These are phyloP conservation scores for Conticribra guillardii DNA, from an alignment of 108 stramenopile species.

Conservation along the genomic window DNA sequence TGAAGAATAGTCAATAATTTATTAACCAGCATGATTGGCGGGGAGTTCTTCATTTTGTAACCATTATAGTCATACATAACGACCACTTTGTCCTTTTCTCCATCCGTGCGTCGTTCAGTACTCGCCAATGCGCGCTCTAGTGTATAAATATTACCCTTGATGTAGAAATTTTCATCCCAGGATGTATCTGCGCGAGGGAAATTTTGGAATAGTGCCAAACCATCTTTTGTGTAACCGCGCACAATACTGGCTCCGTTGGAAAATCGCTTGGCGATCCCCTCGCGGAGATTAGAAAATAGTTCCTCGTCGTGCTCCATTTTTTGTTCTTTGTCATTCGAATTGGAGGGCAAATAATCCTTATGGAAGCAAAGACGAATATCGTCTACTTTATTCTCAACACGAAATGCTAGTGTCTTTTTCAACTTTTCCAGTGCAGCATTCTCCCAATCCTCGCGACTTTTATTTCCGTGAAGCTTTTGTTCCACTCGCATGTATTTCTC, in stretches of 20 bases:
- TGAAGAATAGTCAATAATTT: constrained; percentile 38
- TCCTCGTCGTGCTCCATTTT: neutral
- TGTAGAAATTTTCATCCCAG: constrained; percentile 47
- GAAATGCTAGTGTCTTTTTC: constrained; percentile 32
- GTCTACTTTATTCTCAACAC: constrained; percentile 41
- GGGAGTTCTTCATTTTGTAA: constrained; percentile 32
- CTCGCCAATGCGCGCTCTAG: constrained; percentile 53
- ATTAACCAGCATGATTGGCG: constrained; percentile 38
- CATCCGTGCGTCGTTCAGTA: constrained; percentile 42
- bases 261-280: constrained; percentile 38
- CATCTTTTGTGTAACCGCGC: constrained; percentile 51
- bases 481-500: constrained; percentile 19
- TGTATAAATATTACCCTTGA: constrained; percentile 56
- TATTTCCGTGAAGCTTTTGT: constrained; percentile 16
- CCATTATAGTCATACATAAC: constrained; percentile 52
- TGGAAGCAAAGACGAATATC: constrained; percentile 49
- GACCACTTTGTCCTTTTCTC: constrained; percentile 32
- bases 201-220: constrained; percentile 47
- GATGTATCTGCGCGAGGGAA: constrained; percentile 44
- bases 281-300: constrained; percentile 27
- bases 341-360: constrained; percentile 14
- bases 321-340: neutral
- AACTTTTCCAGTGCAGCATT: constrained; percentile 18
- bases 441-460: constrained; percentile 7
- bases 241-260: constrained; percentile 27